Conservation (phyloP, 2,329 filamentous ascomycete species). For the Trichoderma simmonsii region DNA sequence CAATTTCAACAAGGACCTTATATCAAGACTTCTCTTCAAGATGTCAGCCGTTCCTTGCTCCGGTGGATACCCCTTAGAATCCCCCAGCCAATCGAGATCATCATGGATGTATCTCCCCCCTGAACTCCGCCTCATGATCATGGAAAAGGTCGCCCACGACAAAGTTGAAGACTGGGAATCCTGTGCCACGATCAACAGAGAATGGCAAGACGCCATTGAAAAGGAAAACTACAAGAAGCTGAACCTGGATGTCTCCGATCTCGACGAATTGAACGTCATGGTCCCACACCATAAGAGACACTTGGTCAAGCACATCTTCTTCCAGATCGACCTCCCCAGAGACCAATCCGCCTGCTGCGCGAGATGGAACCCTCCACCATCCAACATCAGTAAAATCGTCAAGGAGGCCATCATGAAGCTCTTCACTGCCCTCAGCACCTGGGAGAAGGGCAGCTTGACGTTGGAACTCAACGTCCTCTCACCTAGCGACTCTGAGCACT, state of each 20-base stretch:
- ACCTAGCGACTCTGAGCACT: conserved; percentile 36
- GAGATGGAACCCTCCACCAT: neutral
- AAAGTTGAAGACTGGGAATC: conserved; percentile 33
- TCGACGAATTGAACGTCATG: conserved; percentile 26
- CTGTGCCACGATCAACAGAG: conserved; percentile 33
- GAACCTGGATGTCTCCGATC: conserved; percentile 26
- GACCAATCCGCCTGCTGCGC: conserved; percentile 26
- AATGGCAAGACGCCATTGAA: conserved; percentile 35
- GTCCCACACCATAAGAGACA: conserved; percentile 15
- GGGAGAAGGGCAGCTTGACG: conserved; percentile 27
- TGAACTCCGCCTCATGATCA: conserved; percentile 34
- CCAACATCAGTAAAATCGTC: conserved; percentile 20
- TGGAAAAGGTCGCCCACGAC: conserved; percentile 27
- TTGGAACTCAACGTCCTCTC: conserved; percentile 35
- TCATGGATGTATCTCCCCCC: conserved; percentile 25
- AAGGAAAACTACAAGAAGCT: conserved; percentile 29
- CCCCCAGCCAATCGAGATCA: neutral
- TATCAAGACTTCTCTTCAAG: neutral
- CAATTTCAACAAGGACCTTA: neutral
- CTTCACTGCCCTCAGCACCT: conserved; percentile 31
- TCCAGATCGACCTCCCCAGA: conserved; percentile 30
- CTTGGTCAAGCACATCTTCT: conserved; percentile 30
- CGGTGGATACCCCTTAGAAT: neutral
- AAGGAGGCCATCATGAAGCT: conserved; percentile 27
- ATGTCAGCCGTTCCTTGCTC: neutral